phyloP scores from a whole-genome alignment of 1,139 yeast genomes.

The Hyphopichia pseudoburtonii region DNA sequence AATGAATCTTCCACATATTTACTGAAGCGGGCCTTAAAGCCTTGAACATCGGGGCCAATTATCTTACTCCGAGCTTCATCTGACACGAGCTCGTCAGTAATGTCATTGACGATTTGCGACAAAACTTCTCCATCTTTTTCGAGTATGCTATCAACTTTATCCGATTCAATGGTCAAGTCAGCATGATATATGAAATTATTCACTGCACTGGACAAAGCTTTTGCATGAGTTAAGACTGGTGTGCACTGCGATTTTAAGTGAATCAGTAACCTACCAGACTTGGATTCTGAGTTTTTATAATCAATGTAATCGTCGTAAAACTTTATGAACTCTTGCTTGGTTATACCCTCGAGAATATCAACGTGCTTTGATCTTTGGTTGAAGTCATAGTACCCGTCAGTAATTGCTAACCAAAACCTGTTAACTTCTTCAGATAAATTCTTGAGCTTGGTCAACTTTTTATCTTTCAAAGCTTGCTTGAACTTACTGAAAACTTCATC shows the following conservation, averaged over 20 bases:
- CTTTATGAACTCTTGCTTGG: conserved; percentile 55
- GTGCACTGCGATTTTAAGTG: conserved; percentile 65
- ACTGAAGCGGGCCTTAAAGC: conserved; percentile 13
- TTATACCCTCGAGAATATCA: conserved; percentile 48
- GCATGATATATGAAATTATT: conserved; percentile 25
- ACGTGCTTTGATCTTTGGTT: conserved; percentile 57
- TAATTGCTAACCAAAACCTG: conserved; percentile 65
- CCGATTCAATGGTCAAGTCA: conserved; percentile 25
- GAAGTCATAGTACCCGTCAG: conserved; percentile 79
- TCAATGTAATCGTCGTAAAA: conserved; percentile 53
- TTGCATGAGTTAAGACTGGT: conserved; percentile 23
- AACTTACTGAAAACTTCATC: conserved; percentile 68
- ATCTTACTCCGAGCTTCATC: not conserved
- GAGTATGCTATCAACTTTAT: conserved; percentile 25
- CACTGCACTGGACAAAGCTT: conserved; percentile 27
- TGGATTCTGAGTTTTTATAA: conserved; percentile 21
- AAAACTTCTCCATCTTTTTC: conserved; percentile 11
- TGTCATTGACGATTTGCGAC: conserved; percentile 4
- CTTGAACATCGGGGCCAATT: not conserved
- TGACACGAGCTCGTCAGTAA: conserved; percentile 4
- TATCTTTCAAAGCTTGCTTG: conserved; percentile 64
- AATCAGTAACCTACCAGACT: conserved; percentile 55
- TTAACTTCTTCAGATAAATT: conserved; percentile 75
- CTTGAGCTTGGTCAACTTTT: conserved; percentile 69
- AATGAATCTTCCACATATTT: not conserved